Evolutionary conservation across 495 filamentous ascomycete species (phyloP).

Genomic region (Annulohypoxylon stygium): DNA sequence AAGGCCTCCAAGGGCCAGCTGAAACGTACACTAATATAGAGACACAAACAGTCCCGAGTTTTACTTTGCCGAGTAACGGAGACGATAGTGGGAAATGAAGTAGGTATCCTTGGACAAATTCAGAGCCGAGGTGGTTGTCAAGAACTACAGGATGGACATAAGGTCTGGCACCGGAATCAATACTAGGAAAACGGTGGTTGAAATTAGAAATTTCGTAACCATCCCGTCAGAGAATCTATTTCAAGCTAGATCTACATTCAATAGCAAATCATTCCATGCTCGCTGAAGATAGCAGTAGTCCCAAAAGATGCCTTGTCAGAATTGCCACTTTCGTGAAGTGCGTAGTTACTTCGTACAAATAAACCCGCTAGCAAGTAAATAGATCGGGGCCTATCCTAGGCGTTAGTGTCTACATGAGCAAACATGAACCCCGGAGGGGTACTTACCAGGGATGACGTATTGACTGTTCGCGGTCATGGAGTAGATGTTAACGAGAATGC

Average conservation of each 20-base stretch:
- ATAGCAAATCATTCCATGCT: conserved; percentile 7
- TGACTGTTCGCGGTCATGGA: conserved; percentile 50
- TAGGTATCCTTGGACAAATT: too few species aligned
- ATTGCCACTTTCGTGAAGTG: background rate
- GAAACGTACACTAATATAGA: too few species aligned
- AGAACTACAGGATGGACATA: too few species aligned
- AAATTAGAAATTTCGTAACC: background rate
- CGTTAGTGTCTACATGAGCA: background rate
- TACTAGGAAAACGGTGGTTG: background rate
- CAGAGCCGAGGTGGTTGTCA: too few species aligned
- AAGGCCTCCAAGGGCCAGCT: too few species aligned
- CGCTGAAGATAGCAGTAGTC: conserved; percentile 50
- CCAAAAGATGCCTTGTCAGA: conserved; percentile 13
- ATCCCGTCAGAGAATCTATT: too few species aligned
- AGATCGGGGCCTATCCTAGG: conserved; percentile 43
- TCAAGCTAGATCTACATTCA: background rate
- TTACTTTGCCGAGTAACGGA: too few species aligned
- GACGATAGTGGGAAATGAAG: too few species aligned
- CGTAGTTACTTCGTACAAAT: conserved; percentile 54
- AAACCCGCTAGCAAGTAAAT: conserved; percentile 53
- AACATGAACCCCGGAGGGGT: background rate
- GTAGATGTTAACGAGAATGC: conserved; percentile 63
- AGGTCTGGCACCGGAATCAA: background rate
- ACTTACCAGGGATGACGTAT: conserved; percentile 54
- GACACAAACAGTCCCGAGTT: too few species aligned